Evolutionary conservation across 2,329 filamentous ascomycete genomes (phyloP), one percentile per base, ranked within the genome.

Genomic region (Monilinia fructicola): DNA sequence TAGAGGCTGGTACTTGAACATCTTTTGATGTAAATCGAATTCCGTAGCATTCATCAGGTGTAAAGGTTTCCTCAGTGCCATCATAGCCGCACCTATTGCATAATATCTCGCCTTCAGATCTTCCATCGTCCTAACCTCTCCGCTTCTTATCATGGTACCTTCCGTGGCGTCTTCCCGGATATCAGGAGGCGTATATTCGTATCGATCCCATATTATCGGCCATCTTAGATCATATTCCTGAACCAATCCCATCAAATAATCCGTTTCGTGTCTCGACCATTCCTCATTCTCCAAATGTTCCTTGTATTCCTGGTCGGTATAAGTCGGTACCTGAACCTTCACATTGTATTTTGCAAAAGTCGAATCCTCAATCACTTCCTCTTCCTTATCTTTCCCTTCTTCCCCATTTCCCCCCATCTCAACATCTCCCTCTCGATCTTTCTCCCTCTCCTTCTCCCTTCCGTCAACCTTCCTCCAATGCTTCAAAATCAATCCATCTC

Each of bases 71-170:
- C 92, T 86, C 9, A 92, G 81, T 2, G 89, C 88, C 82, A 96
- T 91, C 82, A 95, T 89, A 74, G 88, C 90, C 11, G 91, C 90
- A 2, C 90, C 91, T 46, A 98, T 87, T 65, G 89, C 86, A 78
- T 98, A 99, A 79, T 96, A 98, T 64, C 95, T 86, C 21, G 89
- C 85, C 78, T 99, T 99, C 68, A 99, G 81, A 69, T 97, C 92
- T 77, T 99, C 95, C 82, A 97, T 87, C 1, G 87, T 88, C 53
- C 95, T 87, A 10, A 76, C 52, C 52, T 79, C 77, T 3, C 80
- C 75, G 6, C 82, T 81, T 0, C 83, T 78, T 42, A 87, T 61
- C 21, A 64, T 48, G 12, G 40, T 28, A 58, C 38, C 28, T 18
- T 35, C 26, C 10, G 31, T 7, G 5, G 18, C 42, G 28, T 58